Evolutionary conservation across 2,329 filamentous ascomycete genomes (phyloP).

Genomic region (Fusarium decemcellulare): DNA sequence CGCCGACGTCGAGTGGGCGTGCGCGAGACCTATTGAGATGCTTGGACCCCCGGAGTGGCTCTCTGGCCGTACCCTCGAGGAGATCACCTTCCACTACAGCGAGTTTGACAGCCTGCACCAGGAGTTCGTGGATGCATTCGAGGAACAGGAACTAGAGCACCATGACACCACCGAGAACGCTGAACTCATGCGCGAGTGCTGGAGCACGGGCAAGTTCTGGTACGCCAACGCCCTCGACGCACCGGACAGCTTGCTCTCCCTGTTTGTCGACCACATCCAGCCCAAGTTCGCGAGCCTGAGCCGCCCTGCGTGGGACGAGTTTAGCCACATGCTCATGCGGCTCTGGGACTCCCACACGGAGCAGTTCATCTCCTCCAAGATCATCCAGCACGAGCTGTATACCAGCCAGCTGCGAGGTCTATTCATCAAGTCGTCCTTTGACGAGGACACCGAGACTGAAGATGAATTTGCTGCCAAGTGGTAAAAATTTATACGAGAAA

Average conservation of each 20-base stretch:
- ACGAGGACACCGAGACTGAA: too few species aligned
- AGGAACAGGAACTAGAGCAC: conserved; percentile 3
- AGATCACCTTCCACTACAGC: conserved; percentile 7
- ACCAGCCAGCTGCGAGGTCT: conserved; percentile 6
- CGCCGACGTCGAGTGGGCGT: conserved; percentile 54
- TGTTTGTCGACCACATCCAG: conserved; percentile 19
- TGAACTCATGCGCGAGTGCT: conserved; percentile 17
- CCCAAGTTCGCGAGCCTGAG: conserved; percentile 17
- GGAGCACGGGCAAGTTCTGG: conserved; percentile 14
- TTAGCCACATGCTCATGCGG: conserved; percentile 14
- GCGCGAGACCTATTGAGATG: conserved; percentile 48
- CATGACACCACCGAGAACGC: background rate
- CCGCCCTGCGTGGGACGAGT: conserved; percentile 12
- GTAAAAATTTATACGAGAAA: too few species aligned
- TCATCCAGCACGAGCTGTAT: conserved; percentile 19
- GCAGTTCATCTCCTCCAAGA: conserved; percentile 17
- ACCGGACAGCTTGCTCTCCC: conserved; percentile 9
- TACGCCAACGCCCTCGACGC: conserved; percentile 14
- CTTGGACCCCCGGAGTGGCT: conserved; percentile 50
- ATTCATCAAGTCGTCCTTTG: conserved; percentile 1
- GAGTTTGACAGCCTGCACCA: conserved; percentile 5
- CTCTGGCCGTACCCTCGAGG: conserved; percentile 11
- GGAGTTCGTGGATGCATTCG: conserved; percentile 14
- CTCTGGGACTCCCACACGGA: conserved; percentile 17
- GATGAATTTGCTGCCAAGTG: too few species aligned